A percentile compares a stretch with the other conserved stretches of the same genome.
These are phyloP conservation scores for Saccharomycopsis schoenii DNA, from an alignment of 805 yeast species.

Conservation along the genomic window DNA sequence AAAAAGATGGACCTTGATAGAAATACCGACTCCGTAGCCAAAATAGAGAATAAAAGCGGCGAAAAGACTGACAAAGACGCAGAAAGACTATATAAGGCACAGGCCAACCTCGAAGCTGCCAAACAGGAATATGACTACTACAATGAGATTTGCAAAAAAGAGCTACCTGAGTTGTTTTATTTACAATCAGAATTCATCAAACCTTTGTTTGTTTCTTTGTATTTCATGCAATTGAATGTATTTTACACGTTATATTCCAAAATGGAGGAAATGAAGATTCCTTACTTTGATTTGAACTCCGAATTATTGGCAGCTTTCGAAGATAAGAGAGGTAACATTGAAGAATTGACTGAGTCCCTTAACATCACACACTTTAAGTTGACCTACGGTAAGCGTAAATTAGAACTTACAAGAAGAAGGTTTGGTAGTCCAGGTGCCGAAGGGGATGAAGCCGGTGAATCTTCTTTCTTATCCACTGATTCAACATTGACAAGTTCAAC, in stretches of 20 bases:
- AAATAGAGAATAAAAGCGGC: slow-evolving; percentile 62
- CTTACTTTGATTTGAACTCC: slow-evolving; percentile 79
- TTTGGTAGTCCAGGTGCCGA: slow-evolving; percentile 35
- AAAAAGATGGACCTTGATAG: slow-evolving; percentile 92
- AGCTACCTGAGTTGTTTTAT: slow-evolving; percentile 77
- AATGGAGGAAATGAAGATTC: slow-evolving; percentile 95
- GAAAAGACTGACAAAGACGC: slow-evolving; percentile 85
- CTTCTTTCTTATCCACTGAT: slow-evolving; percentile 8
- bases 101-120: slow-evolving; percentile 82
- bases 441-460: slow-evolving; percentile 1
- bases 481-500: neutral
- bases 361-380: slow-evolving; percentile 86
- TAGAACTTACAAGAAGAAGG: slow-evolving; percentile 74
- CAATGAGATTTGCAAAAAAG: slow-evolving; percentile 87
- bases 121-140: slow-evolving; percentile 94
- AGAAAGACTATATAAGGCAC: slow-evolving; percentile 79
- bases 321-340: slow-evolving; percentile 81
- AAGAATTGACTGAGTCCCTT: slow-evolving; percentile 80
- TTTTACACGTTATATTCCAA: slow-evolving; percentile 85
- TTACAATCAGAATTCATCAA: slow-evolving; percentile 87
- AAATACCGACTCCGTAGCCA: slow-evolving; percentile 56
- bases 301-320: slow-evolving; percentile 77
- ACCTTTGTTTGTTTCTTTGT: slow-evolving; percentile 88
- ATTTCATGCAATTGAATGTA: slow-evolving; percentile 95
- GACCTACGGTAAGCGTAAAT: slow-evolving; percentile 76